phyloP scores from a whole-genome alignment of 495 filamentous ascomycete genomes.

The Penicillium egyptiacum region DNA sequence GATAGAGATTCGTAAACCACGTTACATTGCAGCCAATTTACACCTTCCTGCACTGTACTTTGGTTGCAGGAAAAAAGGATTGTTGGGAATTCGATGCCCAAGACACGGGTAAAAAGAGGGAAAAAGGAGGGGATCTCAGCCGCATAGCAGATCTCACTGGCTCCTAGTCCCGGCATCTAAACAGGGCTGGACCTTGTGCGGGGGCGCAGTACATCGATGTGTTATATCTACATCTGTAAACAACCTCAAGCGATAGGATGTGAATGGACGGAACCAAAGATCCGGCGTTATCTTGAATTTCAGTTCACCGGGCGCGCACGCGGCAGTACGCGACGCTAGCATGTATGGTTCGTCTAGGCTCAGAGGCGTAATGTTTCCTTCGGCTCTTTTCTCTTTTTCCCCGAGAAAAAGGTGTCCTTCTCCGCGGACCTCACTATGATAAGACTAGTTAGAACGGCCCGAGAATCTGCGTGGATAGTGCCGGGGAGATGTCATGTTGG shows the following conservation, averaged over 20 bases:
- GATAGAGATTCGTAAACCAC: background rate
- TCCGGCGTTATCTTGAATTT: background rate
- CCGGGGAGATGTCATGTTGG: background rate
- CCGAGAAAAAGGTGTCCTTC: background rate
- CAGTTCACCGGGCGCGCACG: background rate
- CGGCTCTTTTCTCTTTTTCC: background rate
- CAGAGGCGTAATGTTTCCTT: background rate
- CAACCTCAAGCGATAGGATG: background rate
- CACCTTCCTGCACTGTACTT: background rate
- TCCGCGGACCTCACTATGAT: background rate
- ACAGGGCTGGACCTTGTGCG: background rate
- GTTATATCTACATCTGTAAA: background rate
- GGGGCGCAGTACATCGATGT: background rate
- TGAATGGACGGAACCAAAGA: background rate
- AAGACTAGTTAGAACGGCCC: background rate
- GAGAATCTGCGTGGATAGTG: background rate
- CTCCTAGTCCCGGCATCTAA: background rate
- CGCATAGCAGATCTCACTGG: constrained; percentile 1
- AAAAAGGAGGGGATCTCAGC: constrained; percentile 1
- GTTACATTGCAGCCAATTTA: constrained; percentile 3
- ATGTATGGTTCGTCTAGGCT: background rate
- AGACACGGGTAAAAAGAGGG: constrained; percentile 2
- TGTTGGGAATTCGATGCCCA: background rate
- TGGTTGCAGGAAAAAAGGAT: background rate
- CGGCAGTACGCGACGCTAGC: background rate